phyloP scores from a whole-genome alignment of 2,329 filamentous ascomycete species.

The Zymoseptoria ardabiliae region DNA sequence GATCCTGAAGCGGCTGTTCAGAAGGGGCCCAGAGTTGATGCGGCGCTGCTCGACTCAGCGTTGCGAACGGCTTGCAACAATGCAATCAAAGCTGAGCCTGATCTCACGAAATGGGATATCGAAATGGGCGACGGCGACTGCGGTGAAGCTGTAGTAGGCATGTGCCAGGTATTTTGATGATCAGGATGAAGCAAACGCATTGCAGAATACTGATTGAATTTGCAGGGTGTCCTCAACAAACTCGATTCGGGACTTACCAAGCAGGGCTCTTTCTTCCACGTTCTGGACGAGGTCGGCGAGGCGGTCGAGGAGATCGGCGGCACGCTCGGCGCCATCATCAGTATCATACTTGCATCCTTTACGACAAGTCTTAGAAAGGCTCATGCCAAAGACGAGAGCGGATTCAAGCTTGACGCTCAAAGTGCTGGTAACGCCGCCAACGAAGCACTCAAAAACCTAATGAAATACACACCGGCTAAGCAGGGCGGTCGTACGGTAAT shows the following conservation, averaged over 20 bases:
- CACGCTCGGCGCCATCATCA: slow-evolving; percentile 32
- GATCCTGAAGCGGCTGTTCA: slow-evolving; percentile 33
- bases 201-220: neutral
- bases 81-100: slow-evolving; percentile 52
- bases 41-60: slow-evolving; percentile 30
- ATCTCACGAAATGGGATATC: slow-evolving; percentile 57
- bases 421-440: slow-evolving; percentile 26
- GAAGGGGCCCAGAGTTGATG: slow-evolving; percentile 24
- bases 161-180: slow-evolving; percentile 22
- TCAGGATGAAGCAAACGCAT: neutral
- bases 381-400: slow-evolving; percentile 21
- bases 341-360: slow-evolving; percentile 30
- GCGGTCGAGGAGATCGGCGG: slow-evolving; percentile 33
- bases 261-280: slow-evolving; percentile 26
- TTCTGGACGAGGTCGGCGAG: slow-evolving; percentile 29
- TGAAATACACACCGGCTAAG: slow-evolving; percentile 32
- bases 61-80: slow-evolving; percentile 38
- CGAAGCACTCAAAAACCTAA: slow-evolving; percentile 37
- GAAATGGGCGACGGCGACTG: slow-evolving; percentile 61
- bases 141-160: slow-evolving; percentile 46
- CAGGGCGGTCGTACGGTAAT: slow-evolving; percentile 32
- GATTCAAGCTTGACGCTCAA: slow-evolving; percentile 19
- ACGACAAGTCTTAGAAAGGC: slow-evolving; percentile 34
- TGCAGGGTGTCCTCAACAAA: slow-evolving; percentile 22
- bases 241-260: slow-evolving; percentile 26